Percentiles rank a stretch among this genome's conserved stretches.
phyloP scores from a whole-genome alignment of 2,329 filamentous ascomycete species.

The Nothophaeocryptopus gaeumannii region DNA sequence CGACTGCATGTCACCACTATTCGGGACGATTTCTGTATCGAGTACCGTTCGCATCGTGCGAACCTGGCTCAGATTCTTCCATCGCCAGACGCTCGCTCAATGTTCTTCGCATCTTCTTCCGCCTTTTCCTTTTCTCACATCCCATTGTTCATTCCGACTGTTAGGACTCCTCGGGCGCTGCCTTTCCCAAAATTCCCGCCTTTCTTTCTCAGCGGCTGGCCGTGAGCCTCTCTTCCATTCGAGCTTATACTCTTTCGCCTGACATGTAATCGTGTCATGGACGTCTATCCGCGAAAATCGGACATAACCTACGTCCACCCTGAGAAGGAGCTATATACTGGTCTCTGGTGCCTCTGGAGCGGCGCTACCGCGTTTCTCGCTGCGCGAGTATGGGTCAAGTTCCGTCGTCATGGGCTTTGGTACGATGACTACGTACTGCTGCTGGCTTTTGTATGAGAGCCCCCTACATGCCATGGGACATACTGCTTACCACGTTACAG shows the following conservation, averaged over 20 bases:
- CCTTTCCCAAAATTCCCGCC: too few relatives aligned
- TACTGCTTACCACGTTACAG: conserved; percentile 29
- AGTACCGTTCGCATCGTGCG: conserved; percentile 2
- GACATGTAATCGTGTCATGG: conserved; percentile 20
- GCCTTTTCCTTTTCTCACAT: background rate
- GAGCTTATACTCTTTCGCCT: background rate
- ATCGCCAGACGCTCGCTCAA: background rate
- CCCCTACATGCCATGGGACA: background rate
- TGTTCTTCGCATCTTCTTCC: conserved; percentile 1
- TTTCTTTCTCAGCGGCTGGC: too few relatives aligned
- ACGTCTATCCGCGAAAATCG: conserved; percentile 14
- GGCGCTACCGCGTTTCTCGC: conserved; percentile 38
- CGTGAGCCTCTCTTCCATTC: too few relatives aligned
- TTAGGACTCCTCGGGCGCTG: too few relatives aligned
- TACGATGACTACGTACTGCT: conserved; percentile 42
- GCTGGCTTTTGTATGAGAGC: conserved; percentile 35
- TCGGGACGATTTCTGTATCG: background rate
- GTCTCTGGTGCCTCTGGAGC: conserved; percentile 40
- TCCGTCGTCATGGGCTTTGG: conserved; percentile 40
- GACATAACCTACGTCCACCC: conserved; percentile 35
- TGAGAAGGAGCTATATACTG: conserved; percentile 36
- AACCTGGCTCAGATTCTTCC: conserved; percentile 4
- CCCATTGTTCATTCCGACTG: background rate
- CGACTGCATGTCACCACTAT: conserved; percentile 4
- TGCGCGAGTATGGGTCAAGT: conserved; percentile 38